Evolutionary conservation across 2,329 filamentous ascomycete species (phyloP).

Genomic region (Pseudocercospora musae): DNA sequence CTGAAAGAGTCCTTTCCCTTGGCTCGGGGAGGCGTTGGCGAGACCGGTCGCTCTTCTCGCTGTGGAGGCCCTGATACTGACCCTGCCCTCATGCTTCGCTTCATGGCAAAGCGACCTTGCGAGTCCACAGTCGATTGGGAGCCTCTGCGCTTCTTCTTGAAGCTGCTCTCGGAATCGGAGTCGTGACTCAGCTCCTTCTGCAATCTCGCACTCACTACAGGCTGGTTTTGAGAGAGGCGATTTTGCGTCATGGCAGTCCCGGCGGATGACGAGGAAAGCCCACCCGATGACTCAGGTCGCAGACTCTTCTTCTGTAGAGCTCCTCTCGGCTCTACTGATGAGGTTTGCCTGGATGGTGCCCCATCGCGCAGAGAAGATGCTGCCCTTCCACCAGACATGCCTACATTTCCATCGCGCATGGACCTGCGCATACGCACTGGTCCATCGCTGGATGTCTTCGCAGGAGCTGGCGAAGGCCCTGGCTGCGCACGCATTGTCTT

Average conservation of each 20-base stretch:
- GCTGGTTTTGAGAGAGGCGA: conserved; percentile 8
- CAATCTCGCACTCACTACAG: conserved; percentile 22
- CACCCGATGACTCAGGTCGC: conserved; percentile 18
- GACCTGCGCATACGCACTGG: conserved; percentile 37
- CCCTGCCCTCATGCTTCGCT: conserved; percentile 66
- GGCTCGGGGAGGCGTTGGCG: conserved; percentile 32
- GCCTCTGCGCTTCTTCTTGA: conserved; percentile 59
- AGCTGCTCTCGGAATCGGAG: conserved; percentile 64
- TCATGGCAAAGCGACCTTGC: conserved; percentile 59
- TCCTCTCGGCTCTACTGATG: conserved; percentile 14
- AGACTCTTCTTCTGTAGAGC: conserved; percentile 19
- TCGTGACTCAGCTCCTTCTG: conserved; percentile 39
- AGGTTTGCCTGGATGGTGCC: conserved; percentile 18
- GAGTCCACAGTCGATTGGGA: conserved; percentile 34
- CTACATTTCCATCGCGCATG: conserved; percentile 38
- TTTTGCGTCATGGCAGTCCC: conserved; percentile 18
- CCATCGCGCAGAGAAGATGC: conserved; percentile 29
- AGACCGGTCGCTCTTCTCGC: conserved; percentile 40
- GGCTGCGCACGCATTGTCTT: conserved; percentile 36
- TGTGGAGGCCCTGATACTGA: conserved; percentile 37
- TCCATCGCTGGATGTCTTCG: conserved; percentile 11
- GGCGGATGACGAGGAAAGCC: conserved; percentile 18
- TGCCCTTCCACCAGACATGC: conserved; percentile 27
- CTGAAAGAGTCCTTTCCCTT: conserved; percentile 48
- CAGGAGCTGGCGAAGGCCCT: conserved; percentile 20